Percentiles rank a stretch among this genome's conserved stretches.
phyloP scores from a whole-genome alignment of 805 yeast genomes.

The Priceomyces carsonii region DNA sequence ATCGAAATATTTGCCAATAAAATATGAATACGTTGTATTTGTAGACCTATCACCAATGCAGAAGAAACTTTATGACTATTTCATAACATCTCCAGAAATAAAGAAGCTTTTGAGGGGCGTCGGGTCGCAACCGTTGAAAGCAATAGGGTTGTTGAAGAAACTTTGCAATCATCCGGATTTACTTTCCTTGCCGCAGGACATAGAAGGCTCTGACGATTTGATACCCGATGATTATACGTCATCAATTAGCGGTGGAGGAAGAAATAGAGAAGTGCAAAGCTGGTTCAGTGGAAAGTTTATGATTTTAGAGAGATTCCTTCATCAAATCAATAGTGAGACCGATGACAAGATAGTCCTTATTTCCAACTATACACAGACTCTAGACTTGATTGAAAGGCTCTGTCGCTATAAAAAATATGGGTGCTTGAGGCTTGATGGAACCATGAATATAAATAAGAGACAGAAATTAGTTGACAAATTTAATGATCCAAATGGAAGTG shows the following conservation, averaged over 20 bases:
- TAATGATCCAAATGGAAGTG: slow-evolving; percentile 86
- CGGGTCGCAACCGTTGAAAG: slow-evolving; percentile 83
- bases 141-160: slow-evolving; percentile 85
- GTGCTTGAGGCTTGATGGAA: slow-evolving; percentile 82
- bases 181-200: slow-evolving; percentile 70
- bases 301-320: slow-evolving; percentile 81
- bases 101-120: slow-evolving; percentile 62
- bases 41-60: slow-evolving; percentile 83
- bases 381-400: slow-evolving; percentile 85
- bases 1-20: slow-evolving; percentile 91
- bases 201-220: slow-evolving; percentile 64
- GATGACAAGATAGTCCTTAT: slow-evolving; percentile 94
- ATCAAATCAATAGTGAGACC: slow-evolving; percentile 73
- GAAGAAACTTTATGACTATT: slow-evolving; percentile 64
- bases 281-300: slow-evolving; percentile 85
- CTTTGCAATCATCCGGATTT: slow-evolving; percentile 94
- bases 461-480: slow-evolving; percentile 90
- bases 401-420: slow-evolving; percentile 80
- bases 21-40: slow-evolving; percentile 96
- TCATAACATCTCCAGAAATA: slow-evolving; percentile 78
- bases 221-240: slow-evolving; percentile 75
- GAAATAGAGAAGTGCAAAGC: slow-evolving; percentile 72
- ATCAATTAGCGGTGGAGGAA: slow-evolving; percentile 46
- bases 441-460: slow-evolving; percentile 87
- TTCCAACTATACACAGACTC: slow-evolving; percentile 91